Base-by-base conservation (phyloP, 768 basidiomycete species). In the Leucosporidium creatinivorum region DNA sequence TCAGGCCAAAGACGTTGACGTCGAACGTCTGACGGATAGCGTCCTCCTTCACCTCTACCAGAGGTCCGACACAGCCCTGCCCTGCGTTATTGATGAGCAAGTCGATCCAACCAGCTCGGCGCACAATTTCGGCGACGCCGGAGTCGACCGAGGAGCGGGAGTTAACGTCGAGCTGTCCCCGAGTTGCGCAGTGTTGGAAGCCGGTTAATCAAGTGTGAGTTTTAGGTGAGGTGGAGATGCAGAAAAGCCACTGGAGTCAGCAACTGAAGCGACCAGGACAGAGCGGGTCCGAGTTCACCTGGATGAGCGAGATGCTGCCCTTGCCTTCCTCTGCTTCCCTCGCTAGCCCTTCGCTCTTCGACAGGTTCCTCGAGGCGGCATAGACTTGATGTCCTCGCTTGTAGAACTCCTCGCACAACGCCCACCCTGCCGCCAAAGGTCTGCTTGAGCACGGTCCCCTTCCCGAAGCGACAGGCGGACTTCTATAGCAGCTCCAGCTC, bases 1-100 rank as follows among this genome's bases (percentile, higher is more conserved):
- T 25, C 13, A 59, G 44, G 15, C 58, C 58, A 48, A 59, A 59
- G 15, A 59, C 58, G 44, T 59, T 59, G 26, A 59, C 58, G 10
- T 59, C 44, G 44, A 59, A 59, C 26, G 58, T 59, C 44, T 59
- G 15, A 5, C 58, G 9, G 6, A 28, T 18, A n/a, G 25, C 19
- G 25, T 28, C 23, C 58, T 26, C 28, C 0, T 15, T 25, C 1
- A 59, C 58, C 26, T 59, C 58, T 2, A 48, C 23, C 26, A 59
- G 13, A 13, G 58, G 58, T 44, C 26, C 58, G 23, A 59, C 58
- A 26, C 58, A 59, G 4, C 58, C 58, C 21, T 59, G 58, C 5
- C 58, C 58, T 8, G 58, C 58, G 25, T 59, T 59, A 15, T 59
- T 59, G 39, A 59, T 19, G 44, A 59, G 44, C 6, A 59, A 17